phyloP scores from a whole-genome alignment of 1,284 basidiomycete species.

The Albatrellus sp. region DNA sequence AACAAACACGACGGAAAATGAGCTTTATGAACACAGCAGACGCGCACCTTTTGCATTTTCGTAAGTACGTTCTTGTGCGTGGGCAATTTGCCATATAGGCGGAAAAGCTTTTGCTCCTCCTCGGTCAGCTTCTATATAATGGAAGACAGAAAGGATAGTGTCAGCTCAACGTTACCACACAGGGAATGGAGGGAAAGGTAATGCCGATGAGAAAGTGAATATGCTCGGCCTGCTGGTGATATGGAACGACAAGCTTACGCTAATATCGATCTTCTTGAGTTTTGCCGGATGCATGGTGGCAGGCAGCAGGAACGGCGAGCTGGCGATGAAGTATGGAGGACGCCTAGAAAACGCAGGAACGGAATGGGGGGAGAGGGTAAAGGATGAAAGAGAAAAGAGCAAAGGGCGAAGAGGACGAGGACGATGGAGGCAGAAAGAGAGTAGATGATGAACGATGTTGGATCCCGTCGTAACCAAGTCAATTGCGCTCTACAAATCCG shows the following conservation, averaged over 20 bases:
- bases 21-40: background rate
- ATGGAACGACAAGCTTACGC: constrained; percentile 36
- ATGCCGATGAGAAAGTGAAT: no score
- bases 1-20: background rate
- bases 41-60: constrained; percentile 85
- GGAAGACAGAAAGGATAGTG: constrained; percentile 3
- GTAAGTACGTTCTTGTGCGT: constrained; percentile 85
- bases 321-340: constrained; percentile 17
- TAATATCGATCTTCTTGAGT: constrained; percentile 87
- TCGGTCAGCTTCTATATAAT: constrained; percentile 63
- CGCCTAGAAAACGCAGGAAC: no score
- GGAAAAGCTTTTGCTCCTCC: constrained; percentile 91
- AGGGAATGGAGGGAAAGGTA: no score
- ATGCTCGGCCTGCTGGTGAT: background rate
- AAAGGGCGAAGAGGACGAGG: background rate
- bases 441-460: no score
- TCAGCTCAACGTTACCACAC: no score
- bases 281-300: constrained; percentile 66
- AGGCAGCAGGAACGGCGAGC: constrained; percentile 11
- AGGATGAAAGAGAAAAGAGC: background rate
- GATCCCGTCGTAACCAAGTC: no score
- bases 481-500: background rate
- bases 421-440: background rate
- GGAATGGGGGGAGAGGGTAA: background rate
- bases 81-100: constrained; percentile 90